Percentiles rank a stretch among this genome's conserved stretches.
Conservation (phyloP, 2,329 filamentous ascomycete genomes). For the Triangularia verruculosa region DNA sequence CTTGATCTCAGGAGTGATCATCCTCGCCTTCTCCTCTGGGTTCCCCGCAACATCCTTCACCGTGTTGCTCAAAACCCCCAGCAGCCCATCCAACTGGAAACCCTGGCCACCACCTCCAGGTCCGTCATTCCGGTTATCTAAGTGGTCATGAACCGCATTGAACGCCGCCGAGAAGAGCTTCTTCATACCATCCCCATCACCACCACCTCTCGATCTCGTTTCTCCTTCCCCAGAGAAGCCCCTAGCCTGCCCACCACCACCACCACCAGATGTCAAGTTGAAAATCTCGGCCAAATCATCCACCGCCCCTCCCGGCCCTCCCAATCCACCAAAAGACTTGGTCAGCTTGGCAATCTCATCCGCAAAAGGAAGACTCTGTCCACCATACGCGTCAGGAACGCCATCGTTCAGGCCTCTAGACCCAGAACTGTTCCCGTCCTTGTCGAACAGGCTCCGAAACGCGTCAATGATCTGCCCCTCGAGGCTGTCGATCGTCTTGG, state of each 20-base stretch:
- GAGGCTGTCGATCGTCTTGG: constrained; percentile 45
- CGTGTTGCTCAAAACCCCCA: constrained; percentile 42
- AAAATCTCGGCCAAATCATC: constrained; percentile 46
- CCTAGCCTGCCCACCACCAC: background rate
- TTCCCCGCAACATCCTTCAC: constrained; percentile 45
- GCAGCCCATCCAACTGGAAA: constrained; percentile 42
- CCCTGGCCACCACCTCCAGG: constrained; percentile 31
- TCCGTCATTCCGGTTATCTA: constrained; percentile 33
- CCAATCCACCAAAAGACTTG: constrained; percentile 39
- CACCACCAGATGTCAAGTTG: constrained; percentile 38
- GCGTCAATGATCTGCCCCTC: constrained; percentile 44
- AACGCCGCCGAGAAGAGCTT: constrained; percentile 43
- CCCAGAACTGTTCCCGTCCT: constrained; percentile 27
- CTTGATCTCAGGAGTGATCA: constrained; percentile 47
- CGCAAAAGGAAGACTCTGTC: constrained; percentile 43
- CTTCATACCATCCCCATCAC: constrained; percentile 29
- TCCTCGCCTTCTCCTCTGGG: constrained; percentile 45
- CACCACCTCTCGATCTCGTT: constrained; percentile 30
- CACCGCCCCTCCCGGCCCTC: constrained; percentile 36
- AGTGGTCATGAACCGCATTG: constrained; percentile 40
- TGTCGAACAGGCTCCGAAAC: constrained; percentile 44
- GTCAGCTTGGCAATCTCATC: constrained; percentile 44
- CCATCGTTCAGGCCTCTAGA: constrained; percentile 33
- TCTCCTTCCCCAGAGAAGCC: background rate
- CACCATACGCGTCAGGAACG: constrained; percentile 41